Evolutionary conservation across 176 grass and related monocot genomes (phyloP), one percentile per base, ranked within the genome.

Genomic region (Carex parvula): DNA sequence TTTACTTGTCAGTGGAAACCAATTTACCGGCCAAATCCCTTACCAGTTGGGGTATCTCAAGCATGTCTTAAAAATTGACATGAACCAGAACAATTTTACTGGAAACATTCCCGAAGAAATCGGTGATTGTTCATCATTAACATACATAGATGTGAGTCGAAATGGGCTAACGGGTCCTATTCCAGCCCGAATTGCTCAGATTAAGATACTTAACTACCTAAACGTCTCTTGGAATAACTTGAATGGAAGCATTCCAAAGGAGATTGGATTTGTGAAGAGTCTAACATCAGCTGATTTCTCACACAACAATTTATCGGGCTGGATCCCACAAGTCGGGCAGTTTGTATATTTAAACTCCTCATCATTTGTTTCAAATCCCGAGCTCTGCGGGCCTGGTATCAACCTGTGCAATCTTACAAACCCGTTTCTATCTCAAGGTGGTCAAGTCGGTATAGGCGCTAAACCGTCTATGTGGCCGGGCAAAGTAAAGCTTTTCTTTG

Each of bases 191-290:
- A 64, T 95, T 24, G 87, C 13, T 15, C 50, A 67, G 22, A 92
- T 95, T 62, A 90, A 68, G 75, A 82, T 95, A 26, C 88, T 95
- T 42, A 95, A 86, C 74, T 95, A 92, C 83, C 87, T 95, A 9
- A 95, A 95, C 85, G 76, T 95, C 66, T 95, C 93, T 60, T 92
- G 90, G 90, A 95, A 95, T 87, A 26, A 14, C 79, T 79, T 95
- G 5, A 86, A 42, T 50, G 87, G 78, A 77, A 55, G 46, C 60
- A 87, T 95, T 35, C 93, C 93, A 5, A 48, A 67, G 46, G 93
- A 95, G 85, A 88, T 95, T 44, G 90, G 93, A 60, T 81, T 84
- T 53, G 72, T 92, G 24, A 95, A 92, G 83, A 95, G 93, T 83
- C 84, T 95, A 3, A 95, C 93, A 1, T 88, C 72, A 3, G 93